A percentile compares a stretch with the other conserved stretches of the same genome.
Evolutionary conservation across 257 asterid genomes (phyloP).

Genomic region (Craterostigma plantagineum): DNA sequence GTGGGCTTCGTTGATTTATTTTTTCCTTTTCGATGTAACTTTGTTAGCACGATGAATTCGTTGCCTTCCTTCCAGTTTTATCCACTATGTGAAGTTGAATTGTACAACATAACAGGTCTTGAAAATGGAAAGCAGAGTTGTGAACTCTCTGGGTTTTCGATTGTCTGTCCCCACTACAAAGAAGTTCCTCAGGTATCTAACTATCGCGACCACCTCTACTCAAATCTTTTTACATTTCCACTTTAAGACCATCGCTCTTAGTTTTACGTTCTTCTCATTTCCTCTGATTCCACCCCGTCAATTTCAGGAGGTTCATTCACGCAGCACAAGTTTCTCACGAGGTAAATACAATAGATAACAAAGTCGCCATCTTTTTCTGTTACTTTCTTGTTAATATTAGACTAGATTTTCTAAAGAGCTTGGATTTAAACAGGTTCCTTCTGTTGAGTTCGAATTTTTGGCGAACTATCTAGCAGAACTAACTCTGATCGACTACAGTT

Average conservation of each 20-base stretch:
- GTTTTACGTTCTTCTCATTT: no score
- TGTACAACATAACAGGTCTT: no score
- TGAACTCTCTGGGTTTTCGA: constrained; percentile 56
- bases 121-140: constrained; percentile 54
- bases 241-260: no score
- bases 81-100: no score
- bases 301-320: constrained; percentile 97
- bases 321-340: constrained; percentile 78
- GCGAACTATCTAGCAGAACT: constrained; percentile 88
- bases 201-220: no score
- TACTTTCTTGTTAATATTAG: not conserved
- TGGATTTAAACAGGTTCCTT: constrained; percentile 38
- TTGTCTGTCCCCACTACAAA: constrained; percentile 71
- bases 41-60: no score
- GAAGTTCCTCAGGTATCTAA: constrained; percentile 91
- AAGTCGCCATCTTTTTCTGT: not conserved
- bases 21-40: no score
- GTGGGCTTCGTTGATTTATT: no score
- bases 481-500: constrained; percentile 59
- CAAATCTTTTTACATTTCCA: no score
- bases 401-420: no score
- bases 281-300: no score
- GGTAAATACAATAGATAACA: constrained; percentile 21
- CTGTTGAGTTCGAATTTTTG: constrained; percentile 81
- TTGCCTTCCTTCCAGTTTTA: no score